Conservation (phyloP, 768 basidiomycete species). For the Leccinum broughii region DNA sequence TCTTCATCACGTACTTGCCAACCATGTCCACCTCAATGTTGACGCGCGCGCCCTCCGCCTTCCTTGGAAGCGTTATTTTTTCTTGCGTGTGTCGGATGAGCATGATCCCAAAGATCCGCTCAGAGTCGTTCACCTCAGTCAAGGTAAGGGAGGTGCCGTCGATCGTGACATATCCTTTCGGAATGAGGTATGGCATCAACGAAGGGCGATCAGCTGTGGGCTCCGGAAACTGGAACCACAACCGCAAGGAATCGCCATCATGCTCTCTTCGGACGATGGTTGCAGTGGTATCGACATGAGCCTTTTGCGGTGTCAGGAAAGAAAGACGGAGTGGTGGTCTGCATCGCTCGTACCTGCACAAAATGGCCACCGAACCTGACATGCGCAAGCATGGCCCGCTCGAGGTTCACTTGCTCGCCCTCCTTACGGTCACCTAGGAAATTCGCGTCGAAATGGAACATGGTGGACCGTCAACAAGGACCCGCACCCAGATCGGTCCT, state of each 20-base stretch:
- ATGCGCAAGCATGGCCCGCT: constrained; percentile 92
- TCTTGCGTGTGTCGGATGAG: constrained; percentile 92
- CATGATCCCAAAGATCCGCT: constrained; percentile 83
- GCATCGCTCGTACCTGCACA: constrained; percentile 71
- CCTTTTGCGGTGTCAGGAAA: constrained; percentile 46
- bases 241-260: constrained; percentile 88
- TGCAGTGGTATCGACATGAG: constrained; percentile 91
- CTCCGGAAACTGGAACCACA: constrained; percentile 75
- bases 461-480: constrained; percentile 1
- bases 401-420: constrained; percentile 85
- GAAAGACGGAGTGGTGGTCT: neutral
- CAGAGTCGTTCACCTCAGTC: constrained; percentile 68
- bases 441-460: constrained; percentile 7
- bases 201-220: constrained; percentile 58
- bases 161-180: constrained; percentile 92
- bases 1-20: constrained; percentile 88
- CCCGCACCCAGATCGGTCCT: constrained; percentile 83
- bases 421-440: constrained; percentile 69
- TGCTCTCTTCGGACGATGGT: constrained; percentile 59
- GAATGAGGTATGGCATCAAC: constrained; percentile 79
- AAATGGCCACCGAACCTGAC: constrained; percentile 95
- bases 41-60: constrained; percentile 75
- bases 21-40: constrained; percentile 97
- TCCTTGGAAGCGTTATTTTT: constrained; percentile 78
- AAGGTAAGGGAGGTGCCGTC: constrained; percentile 94